phyloP scores from a whole-genome alignment of 169 alveolate genomes.

The Pseudocohnilembus persalinus region DNA sequence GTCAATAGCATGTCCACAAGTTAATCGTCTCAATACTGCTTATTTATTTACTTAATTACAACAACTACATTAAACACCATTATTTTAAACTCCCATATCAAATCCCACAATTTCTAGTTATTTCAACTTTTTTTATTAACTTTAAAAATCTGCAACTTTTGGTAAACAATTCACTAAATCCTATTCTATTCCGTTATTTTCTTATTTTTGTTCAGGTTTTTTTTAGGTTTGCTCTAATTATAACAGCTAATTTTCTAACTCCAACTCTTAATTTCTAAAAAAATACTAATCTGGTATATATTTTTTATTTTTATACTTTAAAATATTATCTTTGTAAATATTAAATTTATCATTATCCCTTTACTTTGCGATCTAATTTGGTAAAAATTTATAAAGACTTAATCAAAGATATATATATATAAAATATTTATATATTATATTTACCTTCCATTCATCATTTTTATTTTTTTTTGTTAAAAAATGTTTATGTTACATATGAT shows the following conservation, averaged over 20 bases:
- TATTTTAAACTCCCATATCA: not conserved
- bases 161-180: not conserved
- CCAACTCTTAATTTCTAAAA: too few species aligned
- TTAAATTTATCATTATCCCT: not conserved
- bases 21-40: not conserved
- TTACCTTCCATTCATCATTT: not conserved
- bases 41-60: not conserved
- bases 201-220: too few species aligned
- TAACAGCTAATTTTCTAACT: too few species aligned
- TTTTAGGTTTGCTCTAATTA: too few species aligned
- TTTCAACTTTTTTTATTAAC: too few species aligned
- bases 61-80: not conserved
- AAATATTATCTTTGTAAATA: too few species aligned
- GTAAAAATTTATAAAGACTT: not conserved
- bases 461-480: not conserved
- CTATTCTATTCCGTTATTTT: not conserved
- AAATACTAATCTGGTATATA: not conserved
- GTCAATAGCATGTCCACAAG: not conserved
- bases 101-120: not conserved
- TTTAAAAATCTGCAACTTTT: not conserved
- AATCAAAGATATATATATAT: not conserved
- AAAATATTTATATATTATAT: too few species aligned
- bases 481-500: not conserved
- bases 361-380: not conserved
- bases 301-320: not conserved